Conservation (phyloP, 2,329 filamentous ascomycete genomes). For the Endoconidiophora polonica region DNA sequence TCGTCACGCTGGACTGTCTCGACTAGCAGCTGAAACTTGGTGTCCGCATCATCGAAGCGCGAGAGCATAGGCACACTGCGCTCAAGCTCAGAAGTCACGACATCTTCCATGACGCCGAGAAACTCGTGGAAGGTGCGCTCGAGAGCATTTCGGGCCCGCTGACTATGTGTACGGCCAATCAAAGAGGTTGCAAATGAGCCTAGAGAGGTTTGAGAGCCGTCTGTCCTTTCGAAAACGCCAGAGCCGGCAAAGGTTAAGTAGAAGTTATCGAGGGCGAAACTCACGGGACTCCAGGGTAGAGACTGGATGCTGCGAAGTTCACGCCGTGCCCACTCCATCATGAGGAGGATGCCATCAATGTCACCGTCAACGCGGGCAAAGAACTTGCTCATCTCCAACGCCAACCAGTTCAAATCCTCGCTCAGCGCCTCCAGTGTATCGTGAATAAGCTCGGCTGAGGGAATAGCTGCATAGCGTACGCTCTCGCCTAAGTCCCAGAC, state of each 20-base stretch:
- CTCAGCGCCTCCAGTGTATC: conserved; percentile 70
- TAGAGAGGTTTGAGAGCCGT: conserved; percentile 46
- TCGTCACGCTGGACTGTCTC: conserved; percentile 73
- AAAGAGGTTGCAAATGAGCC: conserved; percentile 53
- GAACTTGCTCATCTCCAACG: conserved; percentile 75
- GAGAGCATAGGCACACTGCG: conserved; percentile 67
- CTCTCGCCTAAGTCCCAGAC: conserved; percentile 92
- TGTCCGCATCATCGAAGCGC: conserved; percentile 83
- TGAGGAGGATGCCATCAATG: conserved; percentile 77
- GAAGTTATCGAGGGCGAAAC: conserved; percentile 64
- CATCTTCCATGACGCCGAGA: conserved; percentile 71
- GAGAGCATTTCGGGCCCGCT: conserved; percentile 64
- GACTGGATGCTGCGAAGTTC: conserved; percentile 57
- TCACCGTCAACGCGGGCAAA: conserved; percentile 89
- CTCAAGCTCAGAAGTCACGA: conserved; percentile 68
- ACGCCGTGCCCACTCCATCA: conserved; percentile 90
- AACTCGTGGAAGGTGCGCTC: conserved; percentile 83
- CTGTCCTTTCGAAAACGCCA: conserved; percentile 38
- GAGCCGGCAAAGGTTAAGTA: conserved; percentile 56
- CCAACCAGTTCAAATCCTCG: conserved; percentile 69
- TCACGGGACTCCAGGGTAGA: conserved; percentile 39
- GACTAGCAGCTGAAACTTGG: conserved; percentile 76
- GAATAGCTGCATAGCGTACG: conserved; percentile 65
- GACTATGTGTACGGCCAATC: conserved; percentile 65
- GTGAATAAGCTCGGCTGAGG: conserved; percentile 72